Evolutionary conservation across 2,329 filamentous ascomycete genomes (phyloP).

Genomic region (Alternaria brassicae): DNA sequence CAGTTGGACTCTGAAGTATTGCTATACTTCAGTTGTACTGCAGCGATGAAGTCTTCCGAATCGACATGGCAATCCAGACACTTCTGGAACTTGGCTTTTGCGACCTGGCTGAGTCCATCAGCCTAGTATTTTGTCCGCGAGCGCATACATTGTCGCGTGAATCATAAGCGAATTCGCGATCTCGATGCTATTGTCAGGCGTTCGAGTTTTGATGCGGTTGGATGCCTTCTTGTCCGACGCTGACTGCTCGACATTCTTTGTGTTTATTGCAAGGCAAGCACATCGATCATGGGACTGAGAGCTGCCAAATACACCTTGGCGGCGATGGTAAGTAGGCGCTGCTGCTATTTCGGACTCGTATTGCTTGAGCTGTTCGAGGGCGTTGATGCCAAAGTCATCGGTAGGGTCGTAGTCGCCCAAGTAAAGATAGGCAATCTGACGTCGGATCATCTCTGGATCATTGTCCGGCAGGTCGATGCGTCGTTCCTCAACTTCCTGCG

Average conservation of each 20-base stretch:
- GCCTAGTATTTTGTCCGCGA: constrained; percentile 31
- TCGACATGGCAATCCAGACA: constrained; percentile 24
- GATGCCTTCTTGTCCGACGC: not conserved
- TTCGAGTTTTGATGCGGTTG: constrained; percentile 1
- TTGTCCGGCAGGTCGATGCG: constrained; percentile 25
- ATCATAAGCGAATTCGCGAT: constrained; percentile 39
- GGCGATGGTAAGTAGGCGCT: constrained; percentile 4
- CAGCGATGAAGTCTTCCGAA: constrained; percentile 36
- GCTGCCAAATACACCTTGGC: not conserved
- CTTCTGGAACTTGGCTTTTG: constrained; percentile 20
- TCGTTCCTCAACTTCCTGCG: constrained; percentile 19
- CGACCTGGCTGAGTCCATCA: constrained; percentile 13
- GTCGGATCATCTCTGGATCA: constrained; percentile 29
- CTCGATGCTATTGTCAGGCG: constrained; percentile 14
- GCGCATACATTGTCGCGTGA: constrained; percentile 28
- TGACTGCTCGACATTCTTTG: constrained; percentile 1
- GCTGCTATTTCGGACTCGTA: not conserved
- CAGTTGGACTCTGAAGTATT: constrained; percentile 38
- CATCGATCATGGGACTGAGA: not conserved
- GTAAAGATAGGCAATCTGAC: constrained; percentile 30
- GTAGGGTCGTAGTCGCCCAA: constrained; percentile 28
- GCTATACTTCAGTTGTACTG: constrained; percentile 33
- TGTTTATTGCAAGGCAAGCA: constrained; percentile 14
- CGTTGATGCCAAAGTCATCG: not conserved
- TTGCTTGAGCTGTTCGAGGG: constrained; percentile 9